Conservation (phyloP, 1,284 basidiomycete genomes). For the Leccinum fuscescens region DNA sequence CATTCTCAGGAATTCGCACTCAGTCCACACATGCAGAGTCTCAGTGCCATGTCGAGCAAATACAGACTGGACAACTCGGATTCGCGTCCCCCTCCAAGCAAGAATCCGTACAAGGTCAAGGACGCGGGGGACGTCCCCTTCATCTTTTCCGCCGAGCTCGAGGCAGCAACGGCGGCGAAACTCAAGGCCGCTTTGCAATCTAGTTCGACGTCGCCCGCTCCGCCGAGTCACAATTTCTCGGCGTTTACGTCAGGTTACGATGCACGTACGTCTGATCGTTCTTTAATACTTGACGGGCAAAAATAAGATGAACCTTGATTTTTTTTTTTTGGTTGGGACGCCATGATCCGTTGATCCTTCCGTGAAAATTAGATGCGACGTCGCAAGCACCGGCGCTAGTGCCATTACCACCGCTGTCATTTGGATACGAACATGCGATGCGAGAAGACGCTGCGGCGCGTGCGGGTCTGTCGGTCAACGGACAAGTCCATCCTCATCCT, state of each 20-base stretch:
- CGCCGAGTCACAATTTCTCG: conserved; percentile 3
- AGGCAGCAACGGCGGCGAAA: conserved; percentile 30
- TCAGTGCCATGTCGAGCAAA: conserved; percentile 27
- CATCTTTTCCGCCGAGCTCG: conserved; percentile 33
- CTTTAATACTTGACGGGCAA: conserved; percentile 4
- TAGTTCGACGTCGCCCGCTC: conserved; percentile 2
- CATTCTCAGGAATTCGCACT: conserved; percentile 26
- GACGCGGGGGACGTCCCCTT: conserved; percentile 34
- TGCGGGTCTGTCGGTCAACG: conserved; percentile 3
- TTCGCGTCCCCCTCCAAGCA: conserved; percentile 7
- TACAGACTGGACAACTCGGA: conserved; percentile 25
- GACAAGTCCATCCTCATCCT: background rate
- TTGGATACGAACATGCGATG: conserved; percentile 10
- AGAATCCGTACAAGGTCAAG: conserved; percentile 25
- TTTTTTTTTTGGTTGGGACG: background rate
- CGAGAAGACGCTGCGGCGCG: conserved; percentile 1
- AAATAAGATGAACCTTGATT: background rate
- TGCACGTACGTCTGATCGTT: conserved; percentile 27
- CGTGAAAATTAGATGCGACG: background rate
- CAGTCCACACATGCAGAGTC: conserved; percentile 19
- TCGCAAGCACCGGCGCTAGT: background rate
- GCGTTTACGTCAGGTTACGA: conserved; percentile 28
- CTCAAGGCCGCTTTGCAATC: conserved; percentile 28
- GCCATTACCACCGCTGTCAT: background rate
- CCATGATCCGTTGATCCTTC: background rate